A percentile compares a stretch with the other conserved stretches of the same genome.
These are phyloP conservation scores for Macrocybe gigantea DNA, from an alignment of 768 basidiomycete species.

Conservation along the genomic window DNA sequence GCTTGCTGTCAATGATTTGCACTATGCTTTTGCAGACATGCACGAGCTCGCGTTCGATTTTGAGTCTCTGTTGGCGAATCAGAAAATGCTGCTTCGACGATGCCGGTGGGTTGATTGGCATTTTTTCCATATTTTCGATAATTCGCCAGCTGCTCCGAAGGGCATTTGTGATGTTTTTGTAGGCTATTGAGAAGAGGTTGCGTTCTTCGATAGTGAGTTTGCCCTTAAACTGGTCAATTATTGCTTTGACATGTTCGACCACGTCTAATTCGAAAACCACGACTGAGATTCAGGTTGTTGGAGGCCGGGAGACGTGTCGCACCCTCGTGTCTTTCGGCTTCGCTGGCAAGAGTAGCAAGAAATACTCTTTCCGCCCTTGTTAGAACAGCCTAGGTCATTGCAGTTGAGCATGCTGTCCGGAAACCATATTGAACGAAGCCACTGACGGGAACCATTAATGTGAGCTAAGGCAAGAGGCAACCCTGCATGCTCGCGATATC, in stretches of 20 bases:
- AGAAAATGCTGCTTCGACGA: slow-evolving; percentile 50
- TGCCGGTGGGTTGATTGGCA: slow-evolving; percentile 43
- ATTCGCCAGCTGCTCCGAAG: slow-evolving; percentile 84
- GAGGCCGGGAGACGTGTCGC: slow-evolving; percentile 6
- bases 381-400: slow-evolving; percentile 8
- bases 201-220: slow-evolving; percentile 80
- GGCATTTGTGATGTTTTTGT: slow-evolving; percentile 84
- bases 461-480: too few relatives aligned
- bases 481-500: too few relatives aligned
- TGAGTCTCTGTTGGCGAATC: slow-evolving; percentile 66
- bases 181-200: slow-evolving; percentile 83
- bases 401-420: too few relatives aligned
- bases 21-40: slow-evolving; percentile 79
- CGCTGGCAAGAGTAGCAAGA: slow-evolving; percentile 80
- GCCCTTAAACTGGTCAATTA: slow-evolving; percentile 61
- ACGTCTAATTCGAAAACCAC: slow-evolving; percentile 44
- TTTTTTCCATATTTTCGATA: slow-evolving; percentile 70
- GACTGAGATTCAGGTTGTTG: not conserved
- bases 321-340: slow-evolving; percentile 90
- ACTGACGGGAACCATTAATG: too few relatives aligned
- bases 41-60: slow-evolving; percentile 73
- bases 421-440: too few relatives aligned
- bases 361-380: slow-evolving; percentile 37
- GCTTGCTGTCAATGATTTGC: slow-evolving; percentile 51
- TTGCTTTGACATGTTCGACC: slow-evolving; percentile 70